phyloP scores from a whole-genome alignment of 805 yeast species.

The Clavispora asparagi region DNA sequence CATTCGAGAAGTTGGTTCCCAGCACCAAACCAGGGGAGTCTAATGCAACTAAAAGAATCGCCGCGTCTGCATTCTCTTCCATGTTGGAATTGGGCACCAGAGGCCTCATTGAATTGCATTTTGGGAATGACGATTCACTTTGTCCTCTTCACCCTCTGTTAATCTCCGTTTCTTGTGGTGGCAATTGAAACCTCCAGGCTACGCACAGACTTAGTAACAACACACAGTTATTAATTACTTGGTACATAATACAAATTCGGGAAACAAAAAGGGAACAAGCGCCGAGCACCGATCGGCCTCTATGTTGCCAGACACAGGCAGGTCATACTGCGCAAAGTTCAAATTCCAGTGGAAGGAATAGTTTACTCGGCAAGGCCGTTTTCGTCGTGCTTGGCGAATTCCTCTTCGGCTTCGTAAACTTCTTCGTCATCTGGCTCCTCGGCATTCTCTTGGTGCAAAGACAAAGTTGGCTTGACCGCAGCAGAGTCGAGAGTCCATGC shows the following conservation, averaged over 20 bases:
- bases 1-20: background rate
- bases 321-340: background rate
- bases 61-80: conserved; percentile 12
- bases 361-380: conserved; percentile 18
- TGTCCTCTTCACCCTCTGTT: background rate
- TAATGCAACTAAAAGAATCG: conserved; percentile 1
- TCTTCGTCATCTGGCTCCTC: conserved; percentile 37
- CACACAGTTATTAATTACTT: background rate
- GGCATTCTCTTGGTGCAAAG: conserved; percentile 63
- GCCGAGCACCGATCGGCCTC: background rate
- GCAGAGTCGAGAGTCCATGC: conserved; percentile 97
- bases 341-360: background rate
- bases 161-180: background rate
- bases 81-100: conserved; percentile 9
- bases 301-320: background rate
- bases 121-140: background rate
- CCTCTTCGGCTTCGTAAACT: conserved; percentile 50
- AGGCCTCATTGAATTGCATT: background rate
- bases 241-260: conserved; percentile 2
- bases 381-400: conserved; percentile 37
- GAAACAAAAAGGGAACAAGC: background rate
- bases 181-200: too few relatives aligned
- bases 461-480: conserved; percentile 87
- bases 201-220: background rate
- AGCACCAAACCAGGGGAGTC: background rate